Evolutionary conservation across 306 rosid genomes (phyloP), one percentile per base, ranked within the genome.

Genomic region (Cucurbita ficifolia): DNA sequence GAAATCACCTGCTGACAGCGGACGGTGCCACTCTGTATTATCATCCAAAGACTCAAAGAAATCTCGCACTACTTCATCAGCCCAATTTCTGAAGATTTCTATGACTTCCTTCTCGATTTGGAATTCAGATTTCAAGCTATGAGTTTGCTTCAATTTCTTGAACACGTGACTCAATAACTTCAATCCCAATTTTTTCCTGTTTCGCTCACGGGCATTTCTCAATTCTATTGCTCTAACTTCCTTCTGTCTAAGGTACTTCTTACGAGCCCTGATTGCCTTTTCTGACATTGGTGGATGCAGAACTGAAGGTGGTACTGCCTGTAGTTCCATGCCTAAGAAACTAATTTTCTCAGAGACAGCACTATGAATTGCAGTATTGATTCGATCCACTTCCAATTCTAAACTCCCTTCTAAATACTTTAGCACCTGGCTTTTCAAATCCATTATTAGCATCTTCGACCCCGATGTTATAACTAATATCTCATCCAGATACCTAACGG

Each of bases 401-500:
- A 93, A 80, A 71, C 57, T 84, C 72, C 74, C 83, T 79, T 88
- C 98, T 69, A 90, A 80, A 76, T 83, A 81, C 35, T 76, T 84
- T 56, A 84, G 72, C 49, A 85, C 88, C 71, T 76, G 75, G 13
- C 70, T 86, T 88, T 70, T 90, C 72, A 88, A 82, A 69, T 88
- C 97, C 93, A 87, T 78, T 0, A 86, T 79, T 82, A 84, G 56
- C 76, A 83, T 72, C 81, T 88, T 93, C 0, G 96, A 81, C 40
- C 97, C 96, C 0, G 97, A 90, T 0, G 98, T 86, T 21, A 84
- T 85, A 68, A 90, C 72, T 29, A 93, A 80, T 75, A 90, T 86
- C 83, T 88, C 96, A 84, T 90, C 97, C 81, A 93, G 75, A 76
- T 90, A 90, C 81, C 98, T 90, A 76, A 90, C 88, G 5, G 87